Conservation (phyloP, 345 rosid species). For the Trapa incisa region DNA sequence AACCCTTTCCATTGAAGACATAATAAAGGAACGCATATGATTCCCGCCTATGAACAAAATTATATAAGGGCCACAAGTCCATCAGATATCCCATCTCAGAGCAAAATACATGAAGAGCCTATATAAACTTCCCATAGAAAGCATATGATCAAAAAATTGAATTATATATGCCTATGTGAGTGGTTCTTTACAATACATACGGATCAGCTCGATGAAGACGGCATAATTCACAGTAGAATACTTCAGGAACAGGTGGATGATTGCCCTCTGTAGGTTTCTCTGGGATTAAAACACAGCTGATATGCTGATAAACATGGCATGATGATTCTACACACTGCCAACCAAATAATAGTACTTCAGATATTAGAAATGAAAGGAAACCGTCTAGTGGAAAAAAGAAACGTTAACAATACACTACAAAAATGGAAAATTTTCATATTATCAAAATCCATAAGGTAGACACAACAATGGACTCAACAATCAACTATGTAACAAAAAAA, state of each 20-base stretch:
- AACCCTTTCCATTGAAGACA: background rate
- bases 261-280: conserved; percentile 60
- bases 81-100: conserved; percentile 59
- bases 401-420: background rate
- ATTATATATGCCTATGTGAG: background rate
- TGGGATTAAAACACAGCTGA: conserved; percentile 64
- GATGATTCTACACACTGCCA: conserved; percentile 70
- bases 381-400: background rate
- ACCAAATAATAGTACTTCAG: conserved; percentile 3
- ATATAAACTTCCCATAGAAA: background rate
- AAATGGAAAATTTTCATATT: background rate
- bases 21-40: background rate
- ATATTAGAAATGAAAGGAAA: background rate
- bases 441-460: background rate
- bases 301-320: conserved; percentile 76
- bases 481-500: background rate
- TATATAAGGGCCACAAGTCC: conserved; percentile 67
- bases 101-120: conserved; percentile 50
- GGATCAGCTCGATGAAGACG: conserved; percentile 93
- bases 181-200: conserved; percentile 29
- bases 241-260: conserved; percentile 45
- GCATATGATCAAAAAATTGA: background rate
- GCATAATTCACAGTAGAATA: conserved; percentile 77
- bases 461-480: background rate
- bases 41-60: background rate